Percentiles rank a stretch among this genome's conserved stretches.
Evolutionary conservation across 805 yeast species (phyloP).

Genomic region (Clavispora vitiphila): DNA sequence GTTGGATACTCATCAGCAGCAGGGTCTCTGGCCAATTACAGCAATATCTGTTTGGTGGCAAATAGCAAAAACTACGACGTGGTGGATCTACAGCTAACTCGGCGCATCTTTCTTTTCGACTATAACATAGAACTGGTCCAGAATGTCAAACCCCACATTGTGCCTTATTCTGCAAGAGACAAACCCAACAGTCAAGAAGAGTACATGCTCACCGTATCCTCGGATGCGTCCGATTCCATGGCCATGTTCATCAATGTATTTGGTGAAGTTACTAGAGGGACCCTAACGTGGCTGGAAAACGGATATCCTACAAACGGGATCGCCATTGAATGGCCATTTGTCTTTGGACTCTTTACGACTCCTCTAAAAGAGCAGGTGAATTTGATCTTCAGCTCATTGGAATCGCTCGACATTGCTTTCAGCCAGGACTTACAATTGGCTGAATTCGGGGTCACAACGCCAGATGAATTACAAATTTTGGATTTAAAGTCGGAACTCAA

Average conservation of each 20-base stretch:
- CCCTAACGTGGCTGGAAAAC: conserved; percentile 30
- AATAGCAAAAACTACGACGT: conserved; percentile 30
- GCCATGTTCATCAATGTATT: conserved; percentile 36
- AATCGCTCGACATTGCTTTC: conserved; percentile 16
- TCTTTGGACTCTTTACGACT: conserved; percentile 23
- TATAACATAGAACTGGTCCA: conserved; percentile 13
- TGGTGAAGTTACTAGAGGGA: conserved; percentile 41
- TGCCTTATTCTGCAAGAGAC: conserved; percentile 13
- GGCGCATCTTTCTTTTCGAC: conserved; percentile 33
- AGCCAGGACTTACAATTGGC: not conserved
- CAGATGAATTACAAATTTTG: not conserved
- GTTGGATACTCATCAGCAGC: conserved; percentile 25
- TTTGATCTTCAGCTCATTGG: conserved; percentile 23
- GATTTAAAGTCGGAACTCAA: not conserved
- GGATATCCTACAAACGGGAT: conserved; percentile 35
- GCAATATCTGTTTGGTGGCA: conserved; percentile 31
- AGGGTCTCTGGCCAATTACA: conserved; percentile 21
- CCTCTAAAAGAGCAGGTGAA: conserved; percentile 1
- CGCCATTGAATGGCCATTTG: conserved; percentile 33
- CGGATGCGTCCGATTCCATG: conserved; percentile 30
- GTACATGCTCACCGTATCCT: conserved; percentile 29
- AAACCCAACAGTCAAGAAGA: conserved; percentile 19
- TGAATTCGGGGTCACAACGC: not conserved
- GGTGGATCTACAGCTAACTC: conserved; percentile 28
- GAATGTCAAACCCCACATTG: conserved; percentile 7